Evolutionary conservation across 2,329 filamentous ascomycete species (phyloP).

Genomic region (Fusarium papillatum): DNA sequence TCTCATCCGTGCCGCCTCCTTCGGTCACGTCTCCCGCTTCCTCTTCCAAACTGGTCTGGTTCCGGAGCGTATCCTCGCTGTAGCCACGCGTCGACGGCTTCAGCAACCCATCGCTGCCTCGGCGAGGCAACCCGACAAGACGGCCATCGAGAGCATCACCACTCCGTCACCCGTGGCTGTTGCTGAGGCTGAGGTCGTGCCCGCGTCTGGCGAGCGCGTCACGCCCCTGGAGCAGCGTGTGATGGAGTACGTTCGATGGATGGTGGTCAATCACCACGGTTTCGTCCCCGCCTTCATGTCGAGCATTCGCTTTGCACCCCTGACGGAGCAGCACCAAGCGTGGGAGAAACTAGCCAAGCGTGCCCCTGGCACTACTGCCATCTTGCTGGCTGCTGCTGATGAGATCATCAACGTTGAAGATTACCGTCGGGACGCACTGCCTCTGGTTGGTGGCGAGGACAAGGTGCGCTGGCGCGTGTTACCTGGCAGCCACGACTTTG

Average conservation of each 20-base stretch:
- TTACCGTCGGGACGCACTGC: conserved; percentile 63
- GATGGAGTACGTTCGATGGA: conserved; percentile 69
- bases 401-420: conserved; percentile 66
- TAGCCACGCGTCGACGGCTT: conserved; percentile 62
- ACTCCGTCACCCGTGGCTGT: conserved; percentile 47
- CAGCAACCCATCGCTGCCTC: conserved; percentile 62
- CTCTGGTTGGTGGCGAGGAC: conserved; percentile 63
- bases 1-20: conserved; percentile 71
- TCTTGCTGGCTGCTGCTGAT: conserved; percentile 65
- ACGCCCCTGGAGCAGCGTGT: conserved; percentile 62
- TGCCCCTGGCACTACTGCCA: conserved; percentile 58
- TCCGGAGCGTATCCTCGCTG: conserved; percentile 64
- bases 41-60: conserved; percentile 69
- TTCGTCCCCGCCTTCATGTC: conserved; percentile 73
- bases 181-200: conserved; percentile 58
- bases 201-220: conserved; percentile 39
- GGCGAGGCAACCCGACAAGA: conserved; percentile 42
- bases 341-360: conserved; percentile 63
- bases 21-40: conserved; percentile 62
- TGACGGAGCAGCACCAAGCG: conserved; percentile 64
- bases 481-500: conserved; percentile 71
- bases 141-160: conserved; percentile 36
- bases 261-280: conserved; percentile 66
- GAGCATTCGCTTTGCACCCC: conserved; percentile 66
- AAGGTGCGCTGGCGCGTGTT: conserved; percentile 65